These are phyloP conservation scores for Candida nitratophila DNA, from an alignment of 805 yeast genomes.

Conservation along the genomic window DNA sequence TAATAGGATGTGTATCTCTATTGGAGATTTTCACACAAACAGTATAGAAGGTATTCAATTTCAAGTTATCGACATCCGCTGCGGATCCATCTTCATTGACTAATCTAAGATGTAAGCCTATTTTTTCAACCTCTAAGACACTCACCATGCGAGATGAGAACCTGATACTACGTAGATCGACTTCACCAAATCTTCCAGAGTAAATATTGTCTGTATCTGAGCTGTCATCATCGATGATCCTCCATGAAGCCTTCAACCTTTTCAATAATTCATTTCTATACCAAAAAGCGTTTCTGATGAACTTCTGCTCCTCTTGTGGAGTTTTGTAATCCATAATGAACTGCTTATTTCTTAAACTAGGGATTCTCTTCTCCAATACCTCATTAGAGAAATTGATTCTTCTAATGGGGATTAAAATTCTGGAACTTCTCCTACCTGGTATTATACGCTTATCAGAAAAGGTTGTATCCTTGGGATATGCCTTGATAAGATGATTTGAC, in stretches of 20 bases:
- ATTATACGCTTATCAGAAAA: conserved; percentile 12
- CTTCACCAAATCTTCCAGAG: conserved; percentile 39
- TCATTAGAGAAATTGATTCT: conserved; percentile 39
- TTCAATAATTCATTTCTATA: conserved; percentile 58
- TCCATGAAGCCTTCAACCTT: conserved; percentile 64
- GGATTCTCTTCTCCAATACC: conserved; percentile 48
- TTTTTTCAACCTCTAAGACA: conserved; percentile 41
- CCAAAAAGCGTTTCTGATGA: conserved; percentile 72
- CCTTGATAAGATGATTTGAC: conserved; percentile 10
- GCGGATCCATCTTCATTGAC: conserved; percentile 8
- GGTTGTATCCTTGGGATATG: conserved; percentile 9
- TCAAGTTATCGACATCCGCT: conserved; percentile 23
- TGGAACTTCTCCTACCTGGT: conserved; percentile 23
- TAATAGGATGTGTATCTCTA: conserved; percentile 31
- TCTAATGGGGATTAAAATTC: conserved; percentile 67
- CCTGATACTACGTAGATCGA: conserved; percentile 63
- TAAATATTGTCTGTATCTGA: background rate
- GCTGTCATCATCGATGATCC: conserved; percentile 23
- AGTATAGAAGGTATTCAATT: conserved; percentile 43
- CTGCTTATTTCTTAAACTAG: conserved; percentile 65
- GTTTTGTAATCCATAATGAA: conserved; percentile 52
- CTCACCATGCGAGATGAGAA: conserved; percentile 55
- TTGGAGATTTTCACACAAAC: conserved; percentile 46
- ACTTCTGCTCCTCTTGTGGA: conserved; percentile 47
- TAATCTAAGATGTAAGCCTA: conserved; percentile 34